Percentiles rank a stretch among this genome's conserved stretches.
These are phyloP conservation scores for Metarhizium album DNA, from an alignment of 2,329 filamentous ascomycete species.

Conservation along the genomic window DNA sequence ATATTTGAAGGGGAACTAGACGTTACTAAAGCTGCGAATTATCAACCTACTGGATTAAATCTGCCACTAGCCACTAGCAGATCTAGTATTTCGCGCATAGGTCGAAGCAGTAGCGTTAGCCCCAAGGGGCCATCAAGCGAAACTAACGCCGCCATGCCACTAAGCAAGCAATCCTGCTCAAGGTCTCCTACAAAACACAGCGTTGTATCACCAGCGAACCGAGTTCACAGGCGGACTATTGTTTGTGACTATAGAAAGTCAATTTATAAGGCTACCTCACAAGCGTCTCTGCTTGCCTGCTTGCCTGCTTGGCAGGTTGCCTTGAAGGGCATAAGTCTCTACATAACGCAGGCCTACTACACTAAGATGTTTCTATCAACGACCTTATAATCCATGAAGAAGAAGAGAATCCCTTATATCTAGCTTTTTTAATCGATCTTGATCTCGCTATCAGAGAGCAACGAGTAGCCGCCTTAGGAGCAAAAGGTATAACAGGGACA, in stretches of 20 bases:
- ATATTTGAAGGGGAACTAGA: conserved; percentile 22
- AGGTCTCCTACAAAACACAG: conserved; percentile 16
- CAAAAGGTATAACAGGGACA: not conserved
- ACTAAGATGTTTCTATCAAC: conserved; percentile 29
- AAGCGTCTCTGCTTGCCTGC: conserved; percentile 19
- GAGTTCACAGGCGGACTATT: conserved; percentile 29
- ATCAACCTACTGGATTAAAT: not conserved
- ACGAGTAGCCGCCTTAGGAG: not conserved
- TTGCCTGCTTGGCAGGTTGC: conserved; percentile 22
- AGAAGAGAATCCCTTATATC: conserved; percentile 16
- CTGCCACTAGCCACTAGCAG: not conserved
- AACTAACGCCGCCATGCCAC: conserved; percentile 13
- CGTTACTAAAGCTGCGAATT: conserved; percentile 14
- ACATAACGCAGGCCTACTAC: conserved; percentile 21
- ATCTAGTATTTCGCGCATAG: conserved; percentile 13
- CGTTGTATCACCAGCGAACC: conserved; percentile 16
- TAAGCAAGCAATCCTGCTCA: conserved; percentile 21
- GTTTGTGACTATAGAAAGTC: conserved; percentile 28
- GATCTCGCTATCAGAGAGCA: not conserved
- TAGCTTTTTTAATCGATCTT: not conserved
- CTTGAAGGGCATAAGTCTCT: conserved; percentile 24
- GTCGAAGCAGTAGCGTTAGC: not conserved
- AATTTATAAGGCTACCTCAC: conserved; percentile 30
- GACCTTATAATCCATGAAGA: conserved; percentile 23
- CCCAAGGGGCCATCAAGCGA: conserved; percentile 20